A percentile compares a stretch with the other conserved stretches of the same genome.
phyloP scores from a whole-genome alignment of 202 grass and related monocot species.

The Schoenoplectus triqueter region DNA sequence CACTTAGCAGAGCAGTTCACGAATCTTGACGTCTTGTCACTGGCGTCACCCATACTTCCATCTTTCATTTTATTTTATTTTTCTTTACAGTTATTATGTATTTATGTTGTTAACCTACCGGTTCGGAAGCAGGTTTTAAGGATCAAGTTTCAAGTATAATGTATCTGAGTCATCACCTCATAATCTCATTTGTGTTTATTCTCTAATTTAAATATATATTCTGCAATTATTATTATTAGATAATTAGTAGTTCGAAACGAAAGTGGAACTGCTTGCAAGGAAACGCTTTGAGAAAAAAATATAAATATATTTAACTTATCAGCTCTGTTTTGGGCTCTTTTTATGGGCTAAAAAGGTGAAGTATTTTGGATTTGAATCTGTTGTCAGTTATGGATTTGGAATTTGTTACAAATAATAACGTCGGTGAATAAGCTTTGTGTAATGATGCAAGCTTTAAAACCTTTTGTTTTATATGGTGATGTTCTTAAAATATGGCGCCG shows the following conservation, averaged over 20 bases:
- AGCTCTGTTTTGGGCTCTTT: background rate
- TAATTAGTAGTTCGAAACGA: too few relatives aligned
- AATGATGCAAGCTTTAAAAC: too few relatives aligned
- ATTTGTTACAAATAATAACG: background rate
- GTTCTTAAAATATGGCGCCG: background rate
- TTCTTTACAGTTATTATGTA: too few relatives aligned
- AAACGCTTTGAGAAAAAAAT: background rate
- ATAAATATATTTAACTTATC: background rate
- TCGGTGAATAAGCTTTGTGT: background rate
- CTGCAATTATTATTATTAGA: too few relatives aligned
- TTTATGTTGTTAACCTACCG: too few relatives aligned
- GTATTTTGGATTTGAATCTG: background rate
- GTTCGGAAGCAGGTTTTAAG: too few relatives aligned
- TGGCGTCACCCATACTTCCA: background rate
- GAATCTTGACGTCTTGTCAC: conserved; percentile 30
- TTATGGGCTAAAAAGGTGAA: background rate
- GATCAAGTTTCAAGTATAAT: too few relatives aligned
- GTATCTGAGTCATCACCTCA: too few relatives aligned
- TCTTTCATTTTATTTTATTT: background rate
- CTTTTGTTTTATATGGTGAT: too few relatives aligned
- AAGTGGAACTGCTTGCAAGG: background rate
- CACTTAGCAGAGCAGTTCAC: conserved; percentile 5
- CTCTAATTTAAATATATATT: too few relatives aligned
- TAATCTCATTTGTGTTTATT: too few relatives aligned
- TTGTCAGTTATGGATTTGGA: too few relatives aligned